Base-by-base conservation (phyloP, 1,139 yeast genomes). In the Pichia sp. region DNA sequence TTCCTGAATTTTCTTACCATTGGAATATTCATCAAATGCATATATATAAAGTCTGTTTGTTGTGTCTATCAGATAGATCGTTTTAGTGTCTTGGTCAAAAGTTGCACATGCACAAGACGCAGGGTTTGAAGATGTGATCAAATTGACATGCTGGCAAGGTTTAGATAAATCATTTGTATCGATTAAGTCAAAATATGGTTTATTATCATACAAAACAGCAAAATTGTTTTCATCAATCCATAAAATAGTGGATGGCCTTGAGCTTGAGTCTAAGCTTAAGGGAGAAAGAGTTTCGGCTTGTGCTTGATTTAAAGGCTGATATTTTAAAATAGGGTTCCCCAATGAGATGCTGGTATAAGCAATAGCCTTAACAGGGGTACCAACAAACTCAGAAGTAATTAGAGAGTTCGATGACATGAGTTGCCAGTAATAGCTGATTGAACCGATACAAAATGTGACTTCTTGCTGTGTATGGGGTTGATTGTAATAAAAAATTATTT, bases 301-400 rank as follows among this genome's bases (percentile, higher is more conserved):
- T 18, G 38, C 12, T 12, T 31, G 23, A 15, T 32, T 41, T 2
- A 41, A 15, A 7, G 84, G 70, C 52, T 74, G 80, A 4, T 84
- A 84, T 49, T 80, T 72, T 36, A 88, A 64, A 52, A 79, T 78
- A 55, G 84, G 91, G 9, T 79, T 69, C 57, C 86, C 95, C 47
- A 88, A 69, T 4, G 88, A 81, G 32, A 79, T 74, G 21, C 77
- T 65, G 1, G 78, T 88, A 38, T 78, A 73, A 17, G 94, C 93
- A 28, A 44, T 42, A 18, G 47, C 43, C 9, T 38, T 21, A 2
- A 38, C 33, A 2, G 47, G 44, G 4, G 31, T 20, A 4, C 38
- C 40, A 5, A 35, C 26, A 30, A 43, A 43, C 23, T 40, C 35
- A 2, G 46, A 43, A 3, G 46, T 35, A 9, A 43, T 22, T 12